A percentile compares a stretch with the other conserved stretches of the same genome.
phyloP scores from a whole-genome alignment of 106 monocot species.

The Acanthochlamys bracteata region DNA sequence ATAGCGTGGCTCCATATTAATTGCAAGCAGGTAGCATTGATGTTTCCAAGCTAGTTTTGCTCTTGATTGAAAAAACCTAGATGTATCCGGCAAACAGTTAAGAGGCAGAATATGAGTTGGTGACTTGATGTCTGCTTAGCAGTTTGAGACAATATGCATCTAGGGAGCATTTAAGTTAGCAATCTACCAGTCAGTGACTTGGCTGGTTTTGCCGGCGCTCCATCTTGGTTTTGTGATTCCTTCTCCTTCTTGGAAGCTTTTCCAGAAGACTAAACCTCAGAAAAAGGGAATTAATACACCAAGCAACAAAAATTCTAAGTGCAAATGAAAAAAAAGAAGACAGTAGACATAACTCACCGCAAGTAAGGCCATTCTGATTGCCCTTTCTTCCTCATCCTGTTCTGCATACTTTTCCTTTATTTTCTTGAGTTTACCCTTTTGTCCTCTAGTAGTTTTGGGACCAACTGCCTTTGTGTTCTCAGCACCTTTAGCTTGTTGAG shows the following conservation, averaged over 20 bases:
- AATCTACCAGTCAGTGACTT: constrained; percentile 37
- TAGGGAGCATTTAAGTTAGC: not conserved
- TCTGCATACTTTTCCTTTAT: constrained; percentile 97
- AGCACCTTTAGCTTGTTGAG: constrained; percentile 18
- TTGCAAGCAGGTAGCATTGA: no score
- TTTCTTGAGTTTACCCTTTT: constrained; percentile 85
- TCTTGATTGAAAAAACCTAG: no score
- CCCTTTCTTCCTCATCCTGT: constrained; percentile 97
- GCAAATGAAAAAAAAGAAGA: not conserved
- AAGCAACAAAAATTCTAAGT: not conserved
- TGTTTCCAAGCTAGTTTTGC: no score
- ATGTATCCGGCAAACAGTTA: no score
- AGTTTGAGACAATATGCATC: no score
- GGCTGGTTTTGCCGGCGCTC: constrained; percentile 14
- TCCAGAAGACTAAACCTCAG: constrained; percentile 65
- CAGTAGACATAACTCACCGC: constrained; percentile 42
- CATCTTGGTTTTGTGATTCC: constrained; percentile 25
- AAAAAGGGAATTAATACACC: not conserved
- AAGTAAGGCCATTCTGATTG: constrained; percentile 89
- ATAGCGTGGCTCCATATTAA: no score
- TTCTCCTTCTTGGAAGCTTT: constrained; percentile 58
- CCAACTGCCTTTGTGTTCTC: constrained; percentile 21
- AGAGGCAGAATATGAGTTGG: no score
- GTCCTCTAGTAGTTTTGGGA: constrained; percentile 67
- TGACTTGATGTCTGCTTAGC: no score